Evolutionary conservation across 495 filamentous ascomycete species (phyloP).

Genomic region (Neurospora sp.): DNA sequence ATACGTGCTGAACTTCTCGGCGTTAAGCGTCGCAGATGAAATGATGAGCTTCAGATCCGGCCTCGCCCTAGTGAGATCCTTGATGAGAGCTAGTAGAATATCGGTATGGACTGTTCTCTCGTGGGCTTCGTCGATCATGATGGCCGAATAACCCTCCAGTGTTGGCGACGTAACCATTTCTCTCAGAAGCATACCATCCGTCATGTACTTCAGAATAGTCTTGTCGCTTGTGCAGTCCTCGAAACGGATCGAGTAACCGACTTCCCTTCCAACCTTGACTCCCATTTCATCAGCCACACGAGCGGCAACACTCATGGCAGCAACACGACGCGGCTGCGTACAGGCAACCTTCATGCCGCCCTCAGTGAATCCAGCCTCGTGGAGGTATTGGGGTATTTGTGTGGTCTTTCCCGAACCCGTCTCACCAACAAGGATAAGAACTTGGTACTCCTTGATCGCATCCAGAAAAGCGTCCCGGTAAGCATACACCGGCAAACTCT

Average conservation of each 20-base stretch:
- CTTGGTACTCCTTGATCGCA: constrained; percentile 63
- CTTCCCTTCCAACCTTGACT: constrained; percentile 80
- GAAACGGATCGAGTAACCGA: constrained; percentile 93
- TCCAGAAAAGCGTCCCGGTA: constrained; percentile 66
- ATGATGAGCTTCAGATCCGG: constrained; percentile 89
- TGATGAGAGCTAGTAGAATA: constrained; percentile 81
- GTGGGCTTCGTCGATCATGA: constrained; percentile 98
- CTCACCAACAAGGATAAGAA: constrained; percentile 79
- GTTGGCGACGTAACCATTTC: constrained; percentile 89
- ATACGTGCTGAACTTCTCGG: constrained; percentile 84
- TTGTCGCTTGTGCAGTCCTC: constrained; percentile 91
- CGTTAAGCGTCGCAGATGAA: constrained; percentile 91
- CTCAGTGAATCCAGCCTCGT: constrained; percentile 84
- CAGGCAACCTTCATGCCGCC: constrained; percentile 62
- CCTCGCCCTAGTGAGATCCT: constrained; percentile 78
- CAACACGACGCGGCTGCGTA: constrained; percentile 89
- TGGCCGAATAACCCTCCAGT: constrained; percentile 68
- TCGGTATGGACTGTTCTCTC: constrained; percentile 88
- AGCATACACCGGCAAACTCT: constrained; percentile 81
- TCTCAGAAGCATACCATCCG: constrained; percentile 90
- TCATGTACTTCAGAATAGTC: constrained; percentile 94
- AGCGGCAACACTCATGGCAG: constrained; percentile 90
- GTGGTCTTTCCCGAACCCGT: constrained; percentile 88
- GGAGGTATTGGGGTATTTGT: constrained; percentile 79
- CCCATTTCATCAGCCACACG: constrained; percentile 95